Conservation (phyloP, 2,329 filamentous ascomycete genomes). For the Alternaria infectoria region DNA sequence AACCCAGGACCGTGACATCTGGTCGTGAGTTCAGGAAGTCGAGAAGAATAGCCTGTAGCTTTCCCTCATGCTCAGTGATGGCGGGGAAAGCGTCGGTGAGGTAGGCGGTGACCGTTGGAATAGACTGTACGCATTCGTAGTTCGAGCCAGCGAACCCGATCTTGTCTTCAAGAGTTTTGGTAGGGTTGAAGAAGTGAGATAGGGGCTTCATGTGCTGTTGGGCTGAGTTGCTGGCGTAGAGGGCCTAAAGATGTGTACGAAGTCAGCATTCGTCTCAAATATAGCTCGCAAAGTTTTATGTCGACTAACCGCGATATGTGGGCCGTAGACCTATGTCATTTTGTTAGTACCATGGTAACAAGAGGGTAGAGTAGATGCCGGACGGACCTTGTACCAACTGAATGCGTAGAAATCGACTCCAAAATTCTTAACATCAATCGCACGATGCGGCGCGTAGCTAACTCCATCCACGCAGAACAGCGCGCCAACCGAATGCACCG, state of each 20-base stretch:
- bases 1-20: slow-evolving; percentile 66
- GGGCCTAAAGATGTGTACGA: too few species aligned
- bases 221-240: slow-evolving; percentile 68
- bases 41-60: slow-evolving; percentile 65
- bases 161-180: slow-evolving; percentile 67
- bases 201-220: slow-evolving; percentile 64
- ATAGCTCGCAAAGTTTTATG: too few species aligned
- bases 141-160: slow-evolving; percentile 71
- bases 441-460: slow-evolving; percentile 75
- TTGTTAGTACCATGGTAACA: neutral
- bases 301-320: too few species aligned
- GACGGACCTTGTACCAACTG: slow-evolving; percentile 73
- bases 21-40: slow-evolving; percentile 61
- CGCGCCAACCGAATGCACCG: slow-evolving; percentile 60
- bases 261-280: too few species aligned
- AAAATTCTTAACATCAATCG: slow-evolving; percentile 70
- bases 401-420: slow-evolving; percentile 80
- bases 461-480: slow-evolving; percentile 78
- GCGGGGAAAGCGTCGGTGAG: slow-evolving; percentile 53
- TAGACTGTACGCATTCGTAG: slow-evolving; percentile 71
- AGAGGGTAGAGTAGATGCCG: neutral
- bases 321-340: slow-evolving; percentile 67
- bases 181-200: slow-evolving; percentile 72
- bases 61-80: slow-evolving; percentile 66
- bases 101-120: slow-evolving; percentile 69